Conservation (phyloP, 2,329 filamentous ascomycete genomes). For the Dothistroma septosporum region DNA sequence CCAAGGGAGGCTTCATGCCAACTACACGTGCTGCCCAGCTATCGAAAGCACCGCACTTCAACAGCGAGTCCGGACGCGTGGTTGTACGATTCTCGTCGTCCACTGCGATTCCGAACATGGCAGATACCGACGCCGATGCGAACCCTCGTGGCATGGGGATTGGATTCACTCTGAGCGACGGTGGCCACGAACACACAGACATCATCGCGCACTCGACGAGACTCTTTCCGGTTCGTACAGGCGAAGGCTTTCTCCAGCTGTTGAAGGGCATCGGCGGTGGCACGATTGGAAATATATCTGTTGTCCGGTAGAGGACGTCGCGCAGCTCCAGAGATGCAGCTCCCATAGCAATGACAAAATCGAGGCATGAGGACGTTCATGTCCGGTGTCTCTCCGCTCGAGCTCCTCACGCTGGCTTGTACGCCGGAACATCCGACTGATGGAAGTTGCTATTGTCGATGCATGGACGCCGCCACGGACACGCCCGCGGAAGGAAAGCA, state of each 20-base stretch:
- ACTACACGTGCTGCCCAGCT: slow-evolving; percentile 43
- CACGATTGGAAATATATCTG: slow-evolving; percentile 48
- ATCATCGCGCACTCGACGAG: slow-evolving; percentile 52
- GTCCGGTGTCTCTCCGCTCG: neutral
- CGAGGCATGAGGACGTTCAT: too few species aligned
- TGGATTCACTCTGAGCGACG: slow-evolving; percentile 44
- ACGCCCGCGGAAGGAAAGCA: too few species aligned
- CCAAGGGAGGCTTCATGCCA: slow-evolving; percentile 52
- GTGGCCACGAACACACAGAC: slow-evolving; percentile 51
- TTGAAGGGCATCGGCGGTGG: slow-evolving; percentile 42
- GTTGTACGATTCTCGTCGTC: slow-evolving; percentile 28
- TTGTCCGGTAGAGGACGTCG: slow-evolving; percentile 53
- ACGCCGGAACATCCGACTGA: too few species aligned
- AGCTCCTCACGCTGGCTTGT: too few species aligned
- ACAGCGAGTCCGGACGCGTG: slow-evolving; percentile 21
- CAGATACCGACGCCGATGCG: slow-evolving; percentile 25
- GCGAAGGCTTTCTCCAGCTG: slow-evolving; percentile 51
- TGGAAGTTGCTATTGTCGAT: too few species aligned
- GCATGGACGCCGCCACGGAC: too few species aligned
- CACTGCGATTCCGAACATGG: slow-evolving; percentile 27
- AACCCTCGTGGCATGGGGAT: slow-evolving; percentile 45
- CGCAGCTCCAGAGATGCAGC: slow-evolving; percentile 5
- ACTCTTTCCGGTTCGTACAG: slow-evolving; percentile 51
- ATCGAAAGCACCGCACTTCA: slow-evolving; percentile 28
- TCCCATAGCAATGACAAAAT: too few species aligned